Conservation (phyloP, 495 filamentous ascomycete species). For the Hyaloscypha finlandica region DNA sequence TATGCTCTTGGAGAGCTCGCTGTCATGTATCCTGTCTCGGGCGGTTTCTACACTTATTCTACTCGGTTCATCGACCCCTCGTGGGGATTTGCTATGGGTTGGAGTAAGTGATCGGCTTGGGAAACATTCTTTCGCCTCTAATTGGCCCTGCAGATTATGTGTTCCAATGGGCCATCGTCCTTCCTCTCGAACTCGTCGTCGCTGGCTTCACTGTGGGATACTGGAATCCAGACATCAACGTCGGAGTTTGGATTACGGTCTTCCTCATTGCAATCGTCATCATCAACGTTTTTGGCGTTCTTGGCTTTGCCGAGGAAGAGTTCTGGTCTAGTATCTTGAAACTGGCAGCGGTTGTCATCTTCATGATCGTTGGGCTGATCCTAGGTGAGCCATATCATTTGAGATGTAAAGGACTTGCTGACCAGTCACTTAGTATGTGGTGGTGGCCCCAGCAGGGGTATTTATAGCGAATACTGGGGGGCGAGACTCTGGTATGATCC, state of each 20-base stretch:
- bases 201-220: constrained; percentile 58
- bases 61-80: constrained; percentile 79
- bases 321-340: constrained; percentile 51
- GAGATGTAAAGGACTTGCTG: background rate
- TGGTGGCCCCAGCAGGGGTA: constrained; percentile 28
- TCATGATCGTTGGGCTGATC: constrained; percentile 55
- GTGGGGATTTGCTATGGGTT: constrained; percentile 88
- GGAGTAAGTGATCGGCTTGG: constrained; percentile 45
- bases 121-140: background rate
- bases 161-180: constrained; percentile 61
- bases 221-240: constrained; percentile 47
- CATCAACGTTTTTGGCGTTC: constrained; percentile 71
- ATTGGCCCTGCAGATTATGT: constrained; percentile 46
- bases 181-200: constrained; percentile 57
- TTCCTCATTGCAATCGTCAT: constrained; percentile 56
- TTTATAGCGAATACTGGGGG: constrained; percentile 57
- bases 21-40: constrained; percentile 43
- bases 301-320: constrained; percentile 71
- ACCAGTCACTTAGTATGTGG: constrained; percentile 16
- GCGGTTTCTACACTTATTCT: constrained; percentile 71
- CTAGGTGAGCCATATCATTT: constrained; percentile 34
- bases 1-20: constrained; percentile 32
- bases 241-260: constrained; percentile 64
- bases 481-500: constrained; percentile 66
- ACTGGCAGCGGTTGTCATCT: constrained; percentile 42